Conservation (phyloP, 768 basidiomycete genomes). For the Strobilomyces echinocephalus region DNA sequence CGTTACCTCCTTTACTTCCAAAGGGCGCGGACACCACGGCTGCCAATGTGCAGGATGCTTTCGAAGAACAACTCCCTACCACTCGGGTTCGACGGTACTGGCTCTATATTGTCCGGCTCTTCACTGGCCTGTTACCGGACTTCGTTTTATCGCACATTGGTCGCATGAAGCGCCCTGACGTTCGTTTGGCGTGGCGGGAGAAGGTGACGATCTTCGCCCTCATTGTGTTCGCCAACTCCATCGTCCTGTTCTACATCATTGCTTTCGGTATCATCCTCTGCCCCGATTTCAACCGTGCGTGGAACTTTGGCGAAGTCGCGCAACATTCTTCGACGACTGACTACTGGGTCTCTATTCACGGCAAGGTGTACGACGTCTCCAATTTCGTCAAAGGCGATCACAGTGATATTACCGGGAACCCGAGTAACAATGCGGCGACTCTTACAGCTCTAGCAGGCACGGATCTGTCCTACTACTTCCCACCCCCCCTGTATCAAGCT, state of each 20-base stretch:
- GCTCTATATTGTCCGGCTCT: slow-evolving; percentile 49
- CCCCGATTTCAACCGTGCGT: slow-evolving; percentile 57
- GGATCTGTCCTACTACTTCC: slow-evolving; percentile 63
- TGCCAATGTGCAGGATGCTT: slow-evolving; percentile 40
- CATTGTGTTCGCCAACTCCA: slow-evolving; percentile 48
- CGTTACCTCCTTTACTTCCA: slow-evolving; percentile 28
- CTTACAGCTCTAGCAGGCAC: slow-evolving; percentile 54
- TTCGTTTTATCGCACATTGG: slow-evolving; percentile 48
- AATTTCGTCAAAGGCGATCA: slow-evolving; percentile 59
- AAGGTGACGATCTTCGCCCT: slow-evolving; percentile 61
- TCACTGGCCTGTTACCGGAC: slow-evolving; percentile 54
- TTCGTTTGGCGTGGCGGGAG: slow-evolving; percentile 66
- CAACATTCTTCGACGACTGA: slow-evolving; percentile 48
- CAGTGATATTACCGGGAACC: slow-evolving; percentile 49
- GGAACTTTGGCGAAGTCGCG: slow-evolving; percentile 46
- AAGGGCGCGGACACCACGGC: slow-evolving; percentile 38
- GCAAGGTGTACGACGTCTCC: slow-evolving; percentile 57
- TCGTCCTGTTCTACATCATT: slow-evolving; percentile 64
- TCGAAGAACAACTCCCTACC: slow-evolving; percentile 53
- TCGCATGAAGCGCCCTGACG: slow-evolving; percentile 64
- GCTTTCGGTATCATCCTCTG: slow-evolving; percentile 58
- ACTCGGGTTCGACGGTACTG: slow-evolving; percentile 54
- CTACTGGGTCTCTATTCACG: slow-evolving; percentile 61
- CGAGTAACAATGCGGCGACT: slow-evolving; percentile 45
- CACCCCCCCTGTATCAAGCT: slow-evolving; percentile 51